Conservation (phyloP, 352 stramenopile species). For the Phytophthora sp. region DNA sequence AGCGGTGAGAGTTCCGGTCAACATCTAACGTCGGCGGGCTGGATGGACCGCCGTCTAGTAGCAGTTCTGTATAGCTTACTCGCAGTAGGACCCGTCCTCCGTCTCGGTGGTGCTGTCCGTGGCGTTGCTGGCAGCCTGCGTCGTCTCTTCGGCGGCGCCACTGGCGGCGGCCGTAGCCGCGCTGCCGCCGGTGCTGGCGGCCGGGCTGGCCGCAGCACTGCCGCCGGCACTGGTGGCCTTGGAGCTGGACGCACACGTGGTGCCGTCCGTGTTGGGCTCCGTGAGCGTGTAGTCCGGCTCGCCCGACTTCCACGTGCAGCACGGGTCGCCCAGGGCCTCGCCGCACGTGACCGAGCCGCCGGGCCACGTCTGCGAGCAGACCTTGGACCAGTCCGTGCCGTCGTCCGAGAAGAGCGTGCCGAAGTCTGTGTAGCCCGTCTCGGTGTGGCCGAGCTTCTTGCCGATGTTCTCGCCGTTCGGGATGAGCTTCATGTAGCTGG, state of each 20-base stretch:
- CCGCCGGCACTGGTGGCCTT: conserved; percentile 25
- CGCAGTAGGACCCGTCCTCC: conserved; percentile 42
- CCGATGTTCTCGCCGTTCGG: conserved; percentile 54
- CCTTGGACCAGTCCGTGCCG: conserved; percentile 38
- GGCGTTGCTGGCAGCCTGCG: conserved; percentile 22
- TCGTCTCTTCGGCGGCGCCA: conserved; percentile 18
- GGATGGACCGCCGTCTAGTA: neutral
- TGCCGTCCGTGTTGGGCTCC: conserved; percentile 40
- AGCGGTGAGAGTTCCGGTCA: conserved; percentile 9
- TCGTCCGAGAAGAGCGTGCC: conserved; percentile 48
- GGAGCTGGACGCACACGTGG: conserved; percentile 33
- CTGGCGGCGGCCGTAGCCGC: conserved; percentile 8
- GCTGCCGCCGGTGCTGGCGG: conserved; percentile 4
- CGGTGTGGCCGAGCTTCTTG: conserved; percentile 44
- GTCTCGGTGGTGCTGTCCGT: conserved; percentile 26
- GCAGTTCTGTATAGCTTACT: too few species aligned
- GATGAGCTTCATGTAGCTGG: conserved; percentile 45
- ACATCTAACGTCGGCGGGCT: conserved; percentile 5
- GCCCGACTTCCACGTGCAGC: conserved; percentile 51
- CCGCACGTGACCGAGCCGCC: conserved; percentile 45
- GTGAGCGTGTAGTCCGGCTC: conserved; percentile 43
- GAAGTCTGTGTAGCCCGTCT: conserved; percentile 49
- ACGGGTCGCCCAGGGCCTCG: conserved; percentile 37
- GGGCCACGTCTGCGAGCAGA: conserved; percentile 51
- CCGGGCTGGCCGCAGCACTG: conserved; percentile 10